Percentiles rank a stretch among this genome's conserved stretches.
phyloP scores from a whole-genome alignment of 805 yeast genomes.

The Barnettozyma populi region DNA sequence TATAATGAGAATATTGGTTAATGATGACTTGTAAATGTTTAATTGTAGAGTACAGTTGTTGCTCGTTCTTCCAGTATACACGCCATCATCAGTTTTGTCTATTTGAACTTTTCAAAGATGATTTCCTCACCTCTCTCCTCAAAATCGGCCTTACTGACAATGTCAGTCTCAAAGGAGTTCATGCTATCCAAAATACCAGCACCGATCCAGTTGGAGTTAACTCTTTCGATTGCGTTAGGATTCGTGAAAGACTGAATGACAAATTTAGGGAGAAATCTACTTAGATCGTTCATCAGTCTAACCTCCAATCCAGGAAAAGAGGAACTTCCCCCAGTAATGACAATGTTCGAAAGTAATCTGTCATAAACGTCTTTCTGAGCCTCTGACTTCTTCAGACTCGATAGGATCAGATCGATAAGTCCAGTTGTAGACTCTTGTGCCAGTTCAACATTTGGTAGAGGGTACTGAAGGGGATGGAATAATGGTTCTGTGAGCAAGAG shows the following conservation, averaged over 20 bases:
- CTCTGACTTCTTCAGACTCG: conserved; percentile 38
- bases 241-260: conserved; percentile 52
- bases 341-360: conserved; percentile 54
- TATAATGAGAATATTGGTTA: background rate
- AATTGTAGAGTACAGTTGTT: background rate
- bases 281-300: conserved; percentile 57
- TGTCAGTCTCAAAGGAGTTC: conserved; percentile 77
- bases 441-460: conserved; percentile 31
- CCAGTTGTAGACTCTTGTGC: conserved; percentile 19
- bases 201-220: conserved; percentile 72
- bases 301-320: conserved; percentile 67
- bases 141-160: conserved; percentile 68
- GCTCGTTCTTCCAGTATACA: background rate
- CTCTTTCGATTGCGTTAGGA: conserved; percentile 60
- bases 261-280: conserved; percentile 59
- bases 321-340: conserved; percentile 70
- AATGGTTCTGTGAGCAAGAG: conserved; percentile 58
- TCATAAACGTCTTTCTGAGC: conserved; percentile 36
- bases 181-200: conserved; percentile 71
- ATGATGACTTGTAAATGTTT: background rate
- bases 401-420: conserved; percentile 34
- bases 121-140: conserved; percentile 59
- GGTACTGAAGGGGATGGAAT: conserved; percentile 56
- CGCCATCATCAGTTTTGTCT: background rate
- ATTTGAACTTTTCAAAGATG: conserved; percentile 41